Percentiles rank a stretch among this genome's conserved stretches.
phyloP scores from a whole-genome alignment of 108 stramenopile species.

The Conticribra guillardii region DNA sequence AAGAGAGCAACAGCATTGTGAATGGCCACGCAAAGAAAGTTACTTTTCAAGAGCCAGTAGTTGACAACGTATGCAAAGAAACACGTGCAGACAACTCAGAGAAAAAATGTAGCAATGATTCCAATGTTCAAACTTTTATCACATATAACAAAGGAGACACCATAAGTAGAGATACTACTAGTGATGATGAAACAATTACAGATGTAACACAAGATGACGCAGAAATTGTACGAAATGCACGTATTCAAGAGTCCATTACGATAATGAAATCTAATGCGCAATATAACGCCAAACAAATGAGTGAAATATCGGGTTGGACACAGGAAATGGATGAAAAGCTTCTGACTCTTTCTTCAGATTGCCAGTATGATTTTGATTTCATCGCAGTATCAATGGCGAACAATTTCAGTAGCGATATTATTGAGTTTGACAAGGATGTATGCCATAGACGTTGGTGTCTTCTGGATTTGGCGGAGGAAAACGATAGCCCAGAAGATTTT shows the following conservation, averaged over 20 bases:
- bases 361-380: constrained; percentile 7
- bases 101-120: too few species aligned
- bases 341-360: constrained; percentile 4
- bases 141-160: constrained; percentile 4
- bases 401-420: background rate
- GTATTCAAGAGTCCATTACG: constrained; percentile 17
- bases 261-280: constrained; percentile 1
- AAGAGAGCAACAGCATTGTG: too few species aligned
- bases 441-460: constrained; percentile 20
- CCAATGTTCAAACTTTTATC: too few species aligned
- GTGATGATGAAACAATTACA: background rate
- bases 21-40: too few species aligned
- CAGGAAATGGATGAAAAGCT: constrained; percentile 17
- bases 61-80: too few species aligned
- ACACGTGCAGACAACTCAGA: too few species aligned
- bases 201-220: constrained; percentile 12
- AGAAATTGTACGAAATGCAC: constrained; percentile 3
- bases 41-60: too few species aligned
- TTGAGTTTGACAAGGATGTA: constrained; percentile 12
- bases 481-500: background rate
- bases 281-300: background rate
- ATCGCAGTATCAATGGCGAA: constrained; percentile 10
- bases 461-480: constrained; percentile 3
- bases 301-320: constrained; percentile 16
- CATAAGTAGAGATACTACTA: constrained; percentile 18